phyloP scores from a whole-genome alignment of 78 protist genomes.

The Dictyostelium citrinum region DNA sequence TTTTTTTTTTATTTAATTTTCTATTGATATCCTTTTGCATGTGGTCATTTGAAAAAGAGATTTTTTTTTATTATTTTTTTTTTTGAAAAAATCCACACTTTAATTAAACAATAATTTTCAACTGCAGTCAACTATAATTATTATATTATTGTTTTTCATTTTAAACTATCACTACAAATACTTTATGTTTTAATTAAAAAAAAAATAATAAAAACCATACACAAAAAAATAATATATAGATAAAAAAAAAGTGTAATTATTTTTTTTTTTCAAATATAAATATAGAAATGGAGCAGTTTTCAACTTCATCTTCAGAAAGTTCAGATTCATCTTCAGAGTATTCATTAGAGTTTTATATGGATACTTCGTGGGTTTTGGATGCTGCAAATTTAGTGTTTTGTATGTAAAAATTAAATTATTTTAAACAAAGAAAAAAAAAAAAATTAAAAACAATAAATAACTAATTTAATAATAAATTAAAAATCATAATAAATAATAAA shows the following conservation, averaged over 20 bases:
- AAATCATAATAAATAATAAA: not conserved
- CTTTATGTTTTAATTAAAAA: too few species aligned
- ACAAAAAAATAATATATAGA: not conserved
- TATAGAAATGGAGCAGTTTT: constrained; percentile 1
- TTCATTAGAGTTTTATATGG: constrained; percentile 33
- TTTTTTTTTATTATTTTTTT: not conserved
- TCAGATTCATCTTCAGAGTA: not conserved
- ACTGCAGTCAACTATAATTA: too few species aligned
- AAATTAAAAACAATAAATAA: too few species aligned
- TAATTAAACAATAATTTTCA: not conserved
- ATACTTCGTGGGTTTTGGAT: constrained; percentile 29
- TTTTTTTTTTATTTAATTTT: not conserved
- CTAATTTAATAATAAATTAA: not conserved
- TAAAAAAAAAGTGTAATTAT: not conserved
- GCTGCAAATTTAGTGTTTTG: constrained; percentile 77
- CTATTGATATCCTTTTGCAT: not conserved
- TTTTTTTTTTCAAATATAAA: too few species aligned
- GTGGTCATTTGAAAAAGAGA: not conserved
- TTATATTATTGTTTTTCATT: too few species aligned
- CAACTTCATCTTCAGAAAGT: not conserved
- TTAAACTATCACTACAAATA: too few species aligned
- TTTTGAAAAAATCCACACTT: not conserved
- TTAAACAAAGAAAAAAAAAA: not conserved
- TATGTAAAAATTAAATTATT: not conserved
- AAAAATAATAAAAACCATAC: not conserved